Percentiles rank a stretch among this genome's conserved stretches.
Conservation (phyloP, 192 early-diverging fungal species). For the Chytriomyces hyalinus region DNA sequence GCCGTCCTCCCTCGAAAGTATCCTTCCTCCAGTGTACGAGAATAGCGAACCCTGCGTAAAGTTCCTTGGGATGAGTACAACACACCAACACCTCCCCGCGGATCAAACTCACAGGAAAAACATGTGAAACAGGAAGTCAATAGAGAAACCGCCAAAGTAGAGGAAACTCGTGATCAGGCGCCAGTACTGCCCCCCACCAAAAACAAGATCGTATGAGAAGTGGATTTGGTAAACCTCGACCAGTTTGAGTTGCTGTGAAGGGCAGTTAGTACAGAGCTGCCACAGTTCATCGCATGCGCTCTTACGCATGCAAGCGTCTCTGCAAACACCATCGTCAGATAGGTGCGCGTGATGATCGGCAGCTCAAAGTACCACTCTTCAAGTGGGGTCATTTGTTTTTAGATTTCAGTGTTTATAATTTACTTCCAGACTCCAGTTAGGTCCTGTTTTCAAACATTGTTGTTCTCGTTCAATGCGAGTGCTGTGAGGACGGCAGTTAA, state of each 20-base stretch:
- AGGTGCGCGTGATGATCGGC: slow-evolving; percentile 84
- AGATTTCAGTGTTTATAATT: neutral
- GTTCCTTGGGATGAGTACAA: slow-evolving; percentile 2
- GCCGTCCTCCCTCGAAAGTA: slow-evolving; percentile 87
- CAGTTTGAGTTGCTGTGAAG: slow-evolving; percentile 78
- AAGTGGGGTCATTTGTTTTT: slow-evolving; percentile 44
- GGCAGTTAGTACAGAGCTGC: slow-evolving; percentile 16
- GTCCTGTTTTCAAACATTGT: too few relatives aligned
- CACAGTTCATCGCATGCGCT: neutral
- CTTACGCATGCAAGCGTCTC: slow-evolving; percentile 82
- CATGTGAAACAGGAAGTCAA: slow-evolving; percentile 94
- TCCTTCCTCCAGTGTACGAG: slow-evolving; percentile 91
- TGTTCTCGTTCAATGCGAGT: too few relatives aligned
- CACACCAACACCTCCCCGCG: neutral
- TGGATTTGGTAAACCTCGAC: slow-evolving; percentile 81
- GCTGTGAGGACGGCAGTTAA: too few relatives aligned
- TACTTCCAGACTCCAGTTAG: neutral
- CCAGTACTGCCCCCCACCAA: slow-evolving; percentile 84
- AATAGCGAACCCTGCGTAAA: slow-evolving; percentile 73
- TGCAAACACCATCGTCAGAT: slow-evolving; percentile 77
- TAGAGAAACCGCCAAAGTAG: slow-evolving; percentile 87
- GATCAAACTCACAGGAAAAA: slow-evolving; percentile 69
- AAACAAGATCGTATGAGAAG: slow-evolving; percentile 75
- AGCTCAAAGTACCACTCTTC: slow-evolving; percentile 93
- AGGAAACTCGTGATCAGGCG: slow-evolving; percentile 90